phyloP scores from a whole-genome alignment of 225 moss, liverwort and hornwort species.

The Pleurozium schreberi region DNA sequence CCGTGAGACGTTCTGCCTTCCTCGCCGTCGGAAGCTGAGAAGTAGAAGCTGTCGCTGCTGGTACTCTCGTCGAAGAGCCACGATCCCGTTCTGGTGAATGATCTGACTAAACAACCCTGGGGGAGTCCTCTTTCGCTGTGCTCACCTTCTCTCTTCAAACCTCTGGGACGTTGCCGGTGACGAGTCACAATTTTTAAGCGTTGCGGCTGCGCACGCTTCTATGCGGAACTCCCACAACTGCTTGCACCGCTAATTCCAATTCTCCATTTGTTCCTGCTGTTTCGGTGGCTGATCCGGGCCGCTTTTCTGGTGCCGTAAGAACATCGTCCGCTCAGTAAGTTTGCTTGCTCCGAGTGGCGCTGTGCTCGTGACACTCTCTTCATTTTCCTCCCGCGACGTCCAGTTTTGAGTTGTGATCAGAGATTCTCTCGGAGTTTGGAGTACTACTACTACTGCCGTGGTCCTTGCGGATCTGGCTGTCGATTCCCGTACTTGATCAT shows the following conservation, averaged over 20 bases:
- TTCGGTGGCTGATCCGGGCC: background rate
- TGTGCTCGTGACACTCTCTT: constrained; percentile 18
- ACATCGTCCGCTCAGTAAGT: background rate
- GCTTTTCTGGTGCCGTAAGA: background rate
- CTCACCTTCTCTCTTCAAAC: constrained; percentile 34
- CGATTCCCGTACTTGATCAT: background rate
- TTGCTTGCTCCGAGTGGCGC: background rate
- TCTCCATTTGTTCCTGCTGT: background rate
- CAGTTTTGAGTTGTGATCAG: background rate
- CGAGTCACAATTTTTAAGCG: background rate
- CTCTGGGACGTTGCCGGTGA: background rate
- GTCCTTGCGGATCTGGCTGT: background rate
- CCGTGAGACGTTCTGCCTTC: background rate
- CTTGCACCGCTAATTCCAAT: background rate
- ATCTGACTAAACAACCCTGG: background rate
- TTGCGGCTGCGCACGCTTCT: constrained; percentile 4
- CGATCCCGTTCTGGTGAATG: background rate
- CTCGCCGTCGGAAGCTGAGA: constrained; percentile 6
- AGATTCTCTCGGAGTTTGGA: background rate
- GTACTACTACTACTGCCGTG: background rate
- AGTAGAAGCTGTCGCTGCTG: background rate
- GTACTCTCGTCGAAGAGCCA: background rate
- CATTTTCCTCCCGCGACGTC: background rate
- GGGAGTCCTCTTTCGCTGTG: constrained; percentile 10
- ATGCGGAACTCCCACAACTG: constrained; percentile 26